Evolutionary conservation across 495 filamentous ascomycete genomes (phyloP).

Genomic region (Penicillium odoratum): DNA sequence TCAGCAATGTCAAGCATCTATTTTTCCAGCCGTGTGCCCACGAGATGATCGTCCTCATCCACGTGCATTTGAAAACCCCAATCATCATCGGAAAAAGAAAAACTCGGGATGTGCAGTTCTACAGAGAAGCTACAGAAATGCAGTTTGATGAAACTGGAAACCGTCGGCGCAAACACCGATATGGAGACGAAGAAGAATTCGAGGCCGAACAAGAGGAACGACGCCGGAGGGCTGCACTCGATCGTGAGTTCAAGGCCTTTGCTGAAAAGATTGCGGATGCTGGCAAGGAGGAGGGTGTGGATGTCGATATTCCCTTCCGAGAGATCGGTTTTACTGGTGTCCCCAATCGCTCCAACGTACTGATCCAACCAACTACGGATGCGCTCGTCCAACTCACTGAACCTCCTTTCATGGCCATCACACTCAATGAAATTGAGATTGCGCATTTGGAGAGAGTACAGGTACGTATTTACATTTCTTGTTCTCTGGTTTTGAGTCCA

Average conservation of each 20-base stretch:
- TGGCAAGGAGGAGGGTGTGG: constrained; percentile 76
- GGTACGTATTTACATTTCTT: constrained; percentile 33
- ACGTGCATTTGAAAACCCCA: constrained; percentile 95
- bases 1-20: constrained; percentile 97
- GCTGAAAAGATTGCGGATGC: constrained; percentile 97
- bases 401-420: constrained; percentile 92
- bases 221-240: constrained; percentile 81
- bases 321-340: constrained; percentile 97
- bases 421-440: constrained; percentile 91
- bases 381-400: constrained; percentile 98
- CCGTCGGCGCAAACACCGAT: constrained; percentile 95
- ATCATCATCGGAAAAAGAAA: constrained; percentile 99
- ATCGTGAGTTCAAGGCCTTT: constrained; percentile 93
- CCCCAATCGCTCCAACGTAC: constrained; percentile 89
- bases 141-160: constrained; percentile 99
- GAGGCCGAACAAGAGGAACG: constrained; percentile 98
- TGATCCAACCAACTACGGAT: constrained; percentile 94
- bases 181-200: constrained; percentile 98
- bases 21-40: constrained; percentile 98
- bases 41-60: constrained; percentile 96
- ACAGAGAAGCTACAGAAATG: constrained; percentile 96
- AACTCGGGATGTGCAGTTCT: constrained; percentile 98
- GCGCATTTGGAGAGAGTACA: constrained; percentile 96
- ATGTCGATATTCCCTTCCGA: constrained; percentile 94
- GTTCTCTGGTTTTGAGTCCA: not conserved